Evolutionary conservation across 371 early-diverging fungal species (phyloP).

Genomic region (Dichotomocladium elegans): DNA sequence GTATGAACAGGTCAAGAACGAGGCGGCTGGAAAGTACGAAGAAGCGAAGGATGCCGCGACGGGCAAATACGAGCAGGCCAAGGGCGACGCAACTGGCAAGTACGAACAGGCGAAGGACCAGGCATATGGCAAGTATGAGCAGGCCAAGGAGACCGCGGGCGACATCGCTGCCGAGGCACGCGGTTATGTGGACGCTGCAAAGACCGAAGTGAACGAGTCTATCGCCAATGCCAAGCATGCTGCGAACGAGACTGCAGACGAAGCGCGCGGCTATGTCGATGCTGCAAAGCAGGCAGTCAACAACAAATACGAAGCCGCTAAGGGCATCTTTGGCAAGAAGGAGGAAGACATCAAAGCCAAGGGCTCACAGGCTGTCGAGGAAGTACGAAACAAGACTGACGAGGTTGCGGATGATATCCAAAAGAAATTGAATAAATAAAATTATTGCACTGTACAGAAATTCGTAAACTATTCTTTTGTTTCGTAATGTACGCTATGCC

Average conservation of each 20-base stretch:
- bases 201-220: constrained; percentile 2
- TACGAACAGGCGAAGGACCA: neutral
- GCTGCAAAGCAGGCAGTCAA: constrained; percentile 1
- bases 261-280: constrained; percentile 3
- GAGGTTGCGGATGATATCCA: constrained; percentile 7
- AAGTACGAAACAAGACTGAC: no score
- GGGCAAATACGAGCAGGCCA: neutral
- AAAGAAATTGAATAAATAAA: constrained; percentile 2
- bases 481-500: no score
- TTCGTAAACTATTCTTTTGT: no score
- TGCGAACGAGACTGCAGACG: neutral
- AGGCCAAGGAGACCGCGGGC: constrained; percentile 1
- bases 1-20: neutral
- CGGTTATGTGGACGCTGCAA: constrained; percentile 4
- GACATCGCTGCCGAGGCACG: constrained; percentile 5
- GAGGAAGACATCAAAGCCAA: no score
- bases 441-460: no score
- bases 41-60: neutral
- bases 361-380: no score
- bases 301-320: neutral
- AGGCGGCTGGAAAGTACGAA: neutral
- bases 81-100: neutral
- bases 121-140: neutral
- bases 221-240: constrained; percentile 6
- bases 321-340: no score